Evolutionary conservation across 2,329 filamentous ascomycete species (phyloP).

Genomic region (Talaromyces atroroseus): DNA sequence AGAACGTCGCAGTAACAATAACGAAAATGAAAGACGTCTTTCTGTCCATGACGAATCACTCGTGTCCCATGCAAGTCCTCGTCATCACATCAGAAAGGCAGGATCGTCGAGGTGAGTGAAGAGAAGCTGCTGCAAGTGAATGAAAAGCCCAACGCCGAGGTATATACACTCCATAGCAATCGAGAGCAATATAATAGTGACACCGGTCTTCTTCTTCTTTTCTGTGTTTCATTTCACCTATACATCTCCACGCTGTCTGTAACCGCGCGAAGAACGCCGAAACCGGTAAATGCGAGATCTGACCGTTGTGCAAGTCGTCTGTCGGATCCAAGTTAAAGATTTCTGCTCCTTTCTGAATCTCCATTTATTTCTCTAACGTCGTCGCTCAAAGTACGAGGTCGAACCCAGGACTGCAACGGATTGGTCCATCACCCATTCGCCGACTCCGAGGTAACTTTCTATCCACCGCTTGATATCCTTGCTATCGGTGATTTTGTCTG

Average conservation of each 20-base stretch:
- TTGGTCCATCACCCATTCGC: conserved; percentile 98
- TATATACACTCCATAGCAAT: conserved; percentile 5
- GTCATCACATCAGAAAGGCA: not conserved
- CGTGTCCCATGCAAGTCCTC: not conserved
- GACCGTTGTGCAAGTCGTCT: not conserved
- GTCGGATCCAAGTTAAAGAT: not conserved
- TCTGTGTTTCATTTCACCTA: not conserved
- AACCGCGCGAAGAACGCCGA: not conserved
- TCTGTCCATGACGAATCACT: not conserved
- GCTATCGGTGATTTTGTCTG: conserved; percentile 76
- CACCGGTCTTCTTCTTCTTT: not conserved
- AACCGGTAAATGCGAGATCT: not conserved
- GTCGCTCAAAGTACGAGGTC: conserved; percentile 87
- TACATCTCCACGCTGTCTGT: not conserved
- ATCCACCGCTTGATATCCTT: conserved; percentile 83
- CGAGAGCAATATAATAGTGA: not conserved
- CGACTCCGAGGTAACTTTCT: conserved; percentile 86
- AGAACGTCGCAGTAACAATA: not conserved
- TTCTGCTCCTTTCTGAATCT: not conserved
- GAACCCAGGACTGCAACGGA: conserved; percentile 86
- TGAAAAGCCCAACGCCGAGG: conserved; percentile 5
- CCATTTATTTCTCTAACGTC: conserved; percentile 51
- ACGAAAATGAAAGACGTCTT: not conserved
- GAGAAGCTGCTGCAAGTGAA: not conserved
- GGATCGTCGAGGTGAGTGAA: not conserved